These are phyloP conservation scores for Hortaea werneckii DNA, from an alignment of 2,329 filamentous ascomycete genomes.

Conservation along the genomic window DNA sequence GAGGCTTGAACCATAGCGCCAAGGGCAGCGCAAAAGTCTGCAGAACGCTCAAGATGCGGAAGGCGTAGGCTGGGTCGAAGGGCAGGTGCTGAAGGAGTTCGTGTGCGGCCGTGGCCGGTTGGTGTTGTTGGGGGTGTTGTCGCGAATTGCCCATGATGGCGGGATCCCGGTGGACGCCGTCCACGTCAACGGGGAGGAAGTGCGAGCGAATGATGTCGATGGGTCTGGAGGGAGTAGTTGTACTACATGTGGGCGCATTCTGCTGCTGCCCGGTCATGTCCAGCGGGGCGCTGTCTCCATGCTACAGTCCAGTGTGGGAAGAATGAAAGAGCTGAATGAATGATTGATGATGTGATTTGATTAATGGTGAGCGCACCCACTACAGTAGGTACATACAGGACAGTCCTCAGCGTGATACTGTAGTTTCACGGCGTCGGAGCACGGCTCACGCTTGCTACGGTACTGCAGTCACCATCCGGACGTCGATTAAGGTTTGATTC, in stretches of 20 bases:
- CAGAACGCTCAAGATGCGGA: not conserved
- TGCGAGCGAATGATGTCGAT: not conserved
- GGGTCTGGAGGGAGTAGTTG: not conserved
- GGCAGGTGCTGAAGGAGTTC: not conserved
- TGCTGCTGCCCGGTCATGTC: not conserved
- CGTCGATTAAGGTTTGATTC: not conserved
- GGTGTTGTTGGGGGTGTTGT: not conserved
- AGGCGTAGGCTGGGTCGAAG: not conserved
- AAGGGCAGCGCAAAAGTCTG: not conserved
- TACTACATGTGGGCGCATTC: not conserved
- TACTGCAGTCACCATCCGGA: not conserved
- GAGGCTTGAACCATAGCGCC: conserved; percentile 11
- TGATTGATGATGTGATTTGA: too few relatives aligned
- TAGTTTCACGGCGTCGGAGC: not conserved
- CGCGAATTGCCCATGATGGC: not conserved
- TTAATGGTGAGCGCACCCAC: not conserved
- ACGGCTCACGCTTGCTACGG: not conserved
- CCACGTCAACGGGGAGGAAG: not conserved
- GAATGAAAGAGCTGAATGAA: too few relatives aligned
- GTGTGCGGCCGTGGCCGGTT: not conserved
- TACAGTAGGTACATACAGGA: not conserved
- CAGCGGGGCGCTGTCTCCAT: not conserved
- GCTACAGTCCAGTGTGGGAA: not conserved
- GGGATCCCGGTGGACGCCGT: not conserved
- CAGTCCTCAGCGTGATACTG: not conserved